Evolutionary conservation across 441 rosid species (phyloP).

Genomic region (Corymbia citriodora): DNA sequence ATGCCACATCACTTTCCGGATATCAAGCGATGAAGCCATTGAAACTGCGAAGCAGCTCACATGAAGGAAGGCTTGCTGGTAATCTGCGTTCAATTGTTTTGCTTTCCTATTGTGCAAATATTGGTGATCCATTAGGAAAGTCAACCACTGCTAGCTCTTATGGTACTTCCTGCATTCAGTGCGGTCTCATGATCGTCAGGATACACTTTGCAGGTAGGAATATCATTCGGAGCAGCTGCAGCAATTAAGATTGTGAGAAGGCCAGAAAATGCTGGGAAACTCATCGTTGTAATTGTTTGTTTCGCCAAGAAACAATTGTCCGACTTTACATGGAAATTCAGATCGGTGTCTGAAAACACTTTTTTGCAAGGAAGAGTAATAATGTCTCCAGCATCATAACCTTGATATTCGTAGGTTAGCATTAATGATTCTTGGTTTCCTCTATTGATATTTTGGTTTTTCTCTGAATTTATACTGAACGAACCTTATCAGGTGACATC

Average conservation of each 20-base stretch:
- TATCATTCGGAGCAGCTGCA: conserved; percentile 88
- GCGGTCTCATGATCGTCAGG: not conserved
- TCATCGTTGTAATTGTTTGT: conserved; percentile 43
- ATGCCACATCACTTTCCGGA: conserved; percentile 16
- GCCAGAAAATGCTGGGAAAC: conserved; percentile 59
- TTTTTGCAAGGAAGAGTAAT: not conserved
- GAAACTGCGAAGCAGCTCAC: conserved; percentile 80
- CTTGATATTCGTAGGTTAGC: not conserved
- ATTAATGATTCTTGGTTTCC: not conserved
- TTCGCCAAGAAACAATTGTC: not conserved
- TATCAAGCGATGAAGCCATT: conserved; percentile 72
- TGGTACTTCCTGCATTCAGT: not conserved
- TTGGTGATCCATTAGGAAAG: not conserved
- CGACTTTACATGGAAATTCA: fast-evolving
- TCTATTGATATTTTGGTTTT: not conserved
- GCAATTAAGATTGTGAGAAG: conserved; percentile 74
- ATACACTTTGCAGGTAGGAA: conserved; percentile 56
- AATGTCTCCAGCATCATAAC: not conserved
- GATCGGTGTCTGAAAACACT: not conserved
- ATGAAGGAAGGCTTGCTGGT: conserved; percentile 80
- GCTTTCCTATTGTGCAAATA: not conserved
- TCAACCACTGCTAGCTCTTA: not conserved
- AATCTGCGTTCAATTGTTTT: not conserved
- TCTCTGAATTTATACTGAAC: not conserved
- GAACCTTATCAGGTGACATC: conserved; percentile 47